A percentile compares a stretch with the other conserved stretches of the same genome.
Evolutionary conservation across 2,329 filamentous ascomycete species (phyloP).

Genomic region (Talaromyces sp.): DNA sequence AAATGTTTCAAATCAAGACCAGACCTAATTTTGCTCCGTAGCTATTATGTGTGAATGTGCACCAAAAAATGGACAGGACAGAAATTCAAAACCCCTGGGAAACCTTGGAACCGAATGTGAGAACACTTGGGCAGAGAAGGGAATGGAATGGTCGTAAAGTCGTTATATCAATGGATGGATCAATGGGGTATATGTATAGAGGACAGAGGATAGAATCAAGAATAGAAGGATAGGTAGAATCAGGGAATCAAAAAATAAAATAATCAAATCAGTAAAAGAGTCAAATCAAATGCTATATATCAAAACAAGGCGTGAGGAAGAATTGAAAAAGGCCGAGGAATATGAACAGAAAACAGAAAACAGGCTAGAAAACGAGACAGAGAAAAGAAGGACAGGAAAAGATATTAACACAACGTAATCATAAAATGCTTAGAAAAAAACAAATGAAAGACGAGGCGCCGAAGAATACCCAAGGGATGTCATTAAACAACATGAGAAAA

Average conservation of each 20-base stretch:
- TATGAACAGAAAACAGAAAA: background rate
- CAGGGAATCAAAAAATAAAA: background rate
- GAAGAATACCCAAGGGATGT: background rate
- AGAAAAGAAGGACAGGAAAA: background rate
- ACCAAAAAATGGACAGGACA: background rate
- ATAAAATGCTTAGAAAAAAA: background rate
- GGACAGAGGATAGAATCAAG: background rate
- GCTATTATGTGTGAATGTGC: background rate
- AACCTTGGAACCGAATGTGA: background rate
- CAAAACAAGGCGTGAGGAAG: background rate
- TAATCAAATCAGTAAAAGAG: background rate
- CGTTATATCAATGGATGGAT: background rate
- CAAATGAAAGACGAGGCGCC: background rate
- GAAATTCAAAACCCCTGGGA: background rate
- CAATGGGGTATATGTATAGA: too few species aligned
- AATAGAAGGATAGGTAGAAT: background rate
- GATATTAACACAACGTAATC: conserved; percentile 1
- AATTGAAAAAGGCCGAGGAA: background rate
- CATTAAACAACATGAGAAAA: background rate
- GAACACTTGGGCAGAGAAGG: too few species aligned
- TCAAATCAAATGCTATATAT: conserved; percentile 3
- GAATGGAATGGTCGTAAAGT: background rate
- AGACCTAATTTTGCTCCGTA: background rate
- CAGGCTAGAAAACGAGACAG: conserved; percentile 1
- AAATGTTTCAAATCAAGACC: background rate